Base-by-base conservation (phyloP, 2,329 filamentous ascomycete genomes). In the Fusarium sp. region DNA sequence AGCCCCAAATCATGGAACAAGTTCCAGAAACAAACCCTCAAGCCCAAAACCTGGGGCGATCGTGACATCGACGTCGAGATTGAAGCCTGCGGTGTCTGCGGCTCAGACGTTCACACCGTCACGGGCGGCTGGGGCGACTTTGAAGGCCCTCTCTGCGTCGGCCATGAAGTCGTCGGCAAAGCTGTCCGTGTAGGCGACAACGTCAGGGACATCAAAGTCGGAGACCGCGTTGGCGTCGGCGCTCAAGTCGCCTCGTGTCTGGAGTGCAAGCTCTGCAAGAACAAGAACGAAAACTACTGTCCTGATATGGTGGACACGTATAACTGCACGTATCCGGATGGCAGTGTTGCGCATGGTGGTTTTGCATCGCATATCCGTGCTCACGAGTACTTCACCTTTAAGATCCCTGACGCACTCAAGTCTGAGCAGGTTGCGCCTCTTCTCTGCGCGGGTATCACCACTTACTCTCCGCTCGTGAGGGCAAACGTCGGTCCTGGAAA, bases 371-470 rank as follows among this genome's bases (percentile, higher is more conserved):
- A 88, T 62, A 85, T 87, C 30, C 81, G 86, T 31, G 85, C 83
- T 0, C 86, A 87, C 65, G 84, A 86, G 74, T 85, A 86, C 80
- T 95, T 93, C 72, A 85, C 85, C 36, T 86, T 90, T 75, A 87
- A 86, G 70, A 88, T 90, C 41, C 88, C 88, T 0, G 87, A 89
- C n/a, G 79, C 78, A 2, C 80, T 90, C 15, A 80, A 84, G 13
- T 84, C 84, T 0, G 84, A 86, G 36, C 78, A 84, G 4, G 87
- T 85, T 0, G 88, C 92, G 4, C 93, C 93, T 3, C 90, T 96
- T 84, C 86, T 95, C 33, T 95, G 93, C 78, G 93, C 90, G 4
- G 93, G 94, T 3, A 86, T 95, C 58, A 96, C 93, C 0, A 88
- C 91, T 0, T 96, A 89, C 78, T 88, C 88, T 9, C 93, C 93